Base-by-base conservation (phyloP, 129 eudicot species). In the Erigeron canadensis region DNA sequence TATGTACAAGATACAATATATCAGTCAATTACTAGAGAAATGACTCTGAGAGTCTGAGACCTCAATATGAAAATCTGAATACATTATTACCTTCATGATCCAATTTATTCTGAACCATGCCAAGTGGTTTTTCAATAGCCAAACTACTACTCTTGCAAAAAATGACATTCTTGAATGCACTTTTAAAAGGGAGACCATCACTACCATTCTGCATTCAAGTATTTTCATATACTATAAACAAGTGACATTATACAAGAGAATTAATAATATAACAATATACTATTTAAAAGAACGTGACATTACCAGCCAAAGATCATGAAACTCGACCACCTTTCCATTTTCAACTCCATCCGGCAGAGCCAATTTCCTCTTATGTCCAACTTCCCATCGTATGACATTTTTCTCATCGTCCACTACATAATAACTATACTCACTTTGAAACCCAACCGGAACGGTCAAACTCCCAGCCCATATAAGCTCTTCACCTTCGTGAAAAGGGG, bases 261-360 rank as follows among this genome's bases (percentile, higher is more conserved):
- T 57, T 37, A 16, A 7, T 9, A 46, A 46, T 17, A 46, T 46
- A 53, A 77, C 16, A 69, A 61, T 34, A 41, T 22, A 51, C 37
- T 9, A 15, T 63, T 41, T 46, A 28, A 46, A 67, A 78, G 38
- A 18, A 47, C 17, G 61, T 1, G 13, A 6, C 19, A 48, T 53
- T 51, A 94, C 99, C 99, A 80, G 91, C 99, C 99, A 94, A 69
- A 94, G 96, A 79, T 90, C 99, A 86, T 77, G 97, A 84, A 94
- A 56, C 77, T 90, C 94, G 41, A 94, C 80, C 44, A 75, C 46
- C 57, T 86, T 87, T 50, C 96, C 97, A 83, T 70, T 80, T 67
- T 82, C 85, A 74, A 79, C 84, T 50, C 86, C 87, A 13, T 81
- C 81, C 5, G 96, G 96, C 57, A 94, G 58, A 50, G 75, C 37